Conservation (phyloP, 768 basidiomycete species). For the Kwoniella dendrophila region DNA sequence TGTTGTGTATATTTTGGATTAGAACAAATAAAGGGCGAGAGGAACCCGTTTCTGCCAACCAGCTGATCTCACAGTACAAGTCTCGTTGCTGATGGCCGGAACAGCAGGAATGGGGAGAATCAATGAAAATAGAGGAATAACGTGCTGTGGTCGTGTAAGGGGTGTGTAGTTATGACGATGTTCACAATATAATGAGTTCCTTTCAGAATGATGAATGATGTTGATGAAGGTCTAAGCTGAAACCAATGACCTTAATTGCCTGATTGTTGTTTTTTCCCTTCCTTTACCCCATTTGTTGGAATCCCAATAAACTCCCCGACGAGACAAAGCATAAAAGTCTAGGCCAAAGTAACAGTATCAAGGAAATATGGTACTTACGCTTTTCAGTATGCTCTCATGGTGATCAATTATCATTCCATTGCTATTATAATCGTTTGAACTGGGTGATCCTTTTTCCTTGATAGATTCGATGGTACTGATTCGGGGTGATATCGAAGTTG, state of each 20-base stretch:
- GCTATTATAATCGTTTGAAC: not conserved
- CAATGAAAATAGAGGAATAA: not conserved
- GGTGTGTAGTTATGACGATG: not conserved
- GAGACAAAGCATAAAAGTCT: not conserved
- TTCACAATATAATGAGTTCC: not conserved
- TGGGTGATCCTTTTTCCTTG: not conserved
- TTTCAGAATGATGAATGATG: not conserved
- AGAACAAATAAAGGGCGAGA: not conserved
- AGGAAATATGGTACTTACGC: not conserved
- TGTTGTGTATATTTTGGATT: not conserved
- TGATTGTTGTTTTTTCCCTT: not conserved
- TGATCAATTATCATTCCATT: not conserved
- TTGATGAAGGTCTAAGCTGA: not conserved
- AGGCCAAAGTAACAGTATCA: not conserved
- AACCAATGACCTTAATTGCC: not conserved
- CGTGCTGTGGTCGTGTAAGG: not conserved
- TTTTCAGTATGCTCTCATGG: not conserved
- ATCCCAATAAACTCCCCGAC: not conserved
- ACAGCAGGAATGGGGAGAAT: not conserved
- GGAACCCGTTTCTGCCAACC: conserved; percentile 5
- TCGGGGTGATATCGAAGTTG: conserved; percentile 20
- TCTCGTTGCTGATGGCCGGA: not conserved
- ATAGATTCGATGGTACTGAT: conserved; percentile 9
- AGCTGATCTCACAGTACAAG: not conserved
- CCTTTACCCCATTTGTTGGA: conserved; percentile 9